A percentile compares a stretch with the other conserved stretches of the same genome.
Conservation (phyloP, 352 stramenopile genomes). For the Aphanomyces cochlioides region DNA sequence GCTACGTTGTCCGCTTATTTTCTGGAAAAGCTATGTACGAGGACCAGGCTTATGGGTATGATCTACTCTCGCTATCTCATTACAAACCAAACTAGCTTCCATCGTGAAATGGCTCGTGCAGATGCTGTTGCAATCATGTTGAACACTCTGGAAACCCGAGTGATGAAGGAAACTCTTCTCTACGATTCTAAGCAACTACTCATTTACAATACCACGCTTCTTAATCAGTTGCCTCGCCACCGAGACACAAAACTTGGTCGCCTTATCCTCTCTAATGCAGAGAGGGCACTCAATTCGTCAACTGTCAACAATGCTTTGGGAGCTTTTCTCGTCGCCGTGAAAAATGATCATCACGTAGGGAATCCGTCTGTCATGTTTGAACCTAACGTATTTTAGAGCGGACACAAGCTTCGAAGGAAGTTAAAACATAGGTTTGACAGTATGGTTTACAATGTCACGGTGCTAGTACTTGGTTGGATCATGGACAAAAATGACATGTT, state of each 20-base stretch:
- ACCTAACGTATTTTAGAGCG: no score
- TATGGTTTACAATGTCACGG: constrained; percentile 52
- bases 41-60: constrained; percentile 29
- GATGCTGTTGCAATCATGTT: constrained; percentile 43
- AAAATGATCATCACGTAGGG: no score
- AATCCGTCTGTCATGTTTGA: no score
- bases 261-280: no score
- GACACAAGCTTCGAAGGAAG: not conserved
- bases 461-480: constrained; percentile 40
- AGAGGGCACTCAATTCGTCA: no score
- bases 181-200: constrained; percentile 35
- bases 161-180: constrained; percentile 40
- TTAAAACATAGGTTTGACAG: constrained; percentile 33
- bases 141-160: constrained; percentile 41
- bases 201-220: constrained; percentile 34
- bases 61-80: not conserved
- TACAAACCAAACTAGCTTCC: constrained; percentile 33
- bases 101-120: constrained; percentile 48
- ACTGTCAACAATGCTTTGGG: no score
- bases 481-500: constrained; percentile 41
- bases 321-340: no score
- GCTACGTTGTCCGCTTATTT: constrained; percentile 50
- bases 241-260: no score
- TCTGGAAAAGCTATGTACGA: constrained; percentile 42
- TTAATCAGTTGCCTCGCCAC: no score